Evolutionary conservation across 306 rosid genomes (phyloP).

Genomic region (Glycine soja): DNA sequence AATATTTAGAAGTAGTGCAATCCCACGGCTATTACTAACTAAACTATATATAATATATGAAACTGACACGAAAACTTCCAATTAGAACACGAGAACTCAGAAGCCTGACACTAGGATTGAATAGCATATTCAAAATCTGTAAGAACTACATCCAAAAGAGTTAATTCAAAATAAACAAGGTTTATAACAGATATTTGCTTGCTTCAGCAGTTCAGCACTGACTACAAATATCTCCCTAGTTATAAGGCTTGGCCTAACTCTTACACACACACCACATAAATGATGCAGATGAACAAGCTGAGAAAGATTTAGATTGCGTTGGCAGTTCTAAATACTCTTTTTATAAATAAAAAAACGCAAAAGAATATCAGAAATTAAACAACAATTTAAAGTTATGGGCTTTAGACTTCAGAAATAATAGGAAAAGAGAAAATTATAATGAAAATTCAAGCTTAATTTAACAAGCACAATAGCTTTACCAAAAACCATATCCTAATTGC

Average conservation of each 20-base stretch:
- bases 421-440: slow-evolving; percentile 11
- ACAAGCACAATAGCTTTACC: slow-evolving; percentile 44
- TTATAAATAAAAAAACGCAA: neutral
- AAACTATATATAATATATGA: too few relatives aligned
- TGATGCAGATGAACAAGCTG: slow-evolving; percentile 16
- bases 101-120: neutral
- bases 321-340: slow-evolving; percentile 26
- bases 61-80: neutral
- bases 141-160: neutral
- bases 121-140: slow-evolving; percentile 13
- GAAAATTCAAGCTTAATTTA: slow-evolving; percentile 36
- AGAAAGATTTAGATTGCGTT: neutral
- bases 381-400: slow-evolving; percentile 1
- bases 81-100: slow-evolving; percentile 1
- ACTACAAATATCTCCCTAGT: slow-evolving; percentile 31
- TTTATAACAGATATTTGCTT: neutral
- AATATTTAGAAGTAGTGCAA: neutral
- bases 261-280: neutral
- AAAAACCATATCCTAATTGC: slow-evolving; percentile 33
- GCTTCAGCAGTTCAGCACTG: slow-evolving; percentile 2
- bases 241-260: slow-evolving; percentile 22
- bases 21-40: neutral
- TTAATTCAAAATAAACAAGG: slow-evolving; percentile 10
- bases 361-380: slow-evolving; percentile 29
- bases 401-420: slow-evolving; percentile 28